Conservation (phyloP, 768 basidiomycete species). For the Neoboletus subvelutipes region DNA sequence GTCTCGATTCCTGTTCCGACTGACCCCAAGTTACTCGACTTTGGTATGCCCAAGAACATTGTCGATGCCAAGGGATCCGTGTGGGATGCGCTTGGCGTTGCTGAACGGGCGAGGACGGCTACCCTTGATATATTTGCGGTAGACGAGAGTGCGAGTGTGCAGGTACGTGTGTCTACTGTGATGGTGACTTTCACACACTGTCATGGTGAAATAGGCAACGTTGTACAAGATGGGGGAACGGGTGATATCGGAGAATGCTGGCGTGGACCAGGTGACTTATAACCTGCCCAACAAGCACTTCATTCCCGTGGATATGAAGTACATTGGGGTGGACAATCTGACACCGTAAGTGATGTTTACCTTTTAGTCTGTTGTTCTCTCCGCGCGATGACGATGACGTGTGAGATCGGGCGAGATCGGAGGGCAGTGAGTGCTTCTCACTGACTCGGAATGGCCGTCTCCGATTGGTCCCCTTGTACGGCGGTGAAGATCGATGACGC, state of each 20-base stretch:
- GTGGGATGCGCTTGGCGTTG: slow-evolving; percentile 60
- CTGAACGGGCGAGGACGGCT: slow-evolving; percentile 49
- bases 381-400: slow-evolving; percentile 16
- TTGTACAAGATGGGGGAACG: slow-evolving; percentile 84
- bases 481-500: slow-evolving; percentile 30
- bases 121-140: slow-evolving; percentile 82
- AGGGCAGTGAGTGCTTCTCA: neutral
- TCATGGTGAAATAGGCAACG: slow-evolving; percentile 61
- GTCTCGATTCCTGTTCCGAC: slow-evolving; percentile 46
- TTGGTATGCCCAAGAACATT: slow-evolving; percentile 40
- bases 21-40: slow-evolving; percentile 54
- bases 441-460: neutral
- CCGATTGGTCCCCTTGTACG: slow-evolving; percentile 15
- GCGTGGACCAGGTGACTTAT: slow-evolving; percentile 64
- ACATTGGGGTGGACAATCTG: slow-evolving; percentile 67
- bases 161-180: slow-evolving; percentile 46
- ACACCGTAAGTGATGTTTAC: slow-evolving; percentile 51
- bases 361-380: neutral
- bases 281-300: slow-evolving; percentile 93
- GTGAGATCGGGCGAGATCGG: slow-evolving; percentile 13
- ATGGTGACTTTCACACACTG: neutral
- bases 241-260: slow-evolving; percentile 63
- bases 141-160: slow-evolving; percentile 91
- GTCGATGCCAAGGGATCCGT: slow-evolving; percentile 44
- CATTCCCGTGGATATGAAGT: slow-evolving; percentile 81